Conservation (phyloP, 2,329 filamentous ascomycete genomes). For the Botrytis aclada region DNA sequence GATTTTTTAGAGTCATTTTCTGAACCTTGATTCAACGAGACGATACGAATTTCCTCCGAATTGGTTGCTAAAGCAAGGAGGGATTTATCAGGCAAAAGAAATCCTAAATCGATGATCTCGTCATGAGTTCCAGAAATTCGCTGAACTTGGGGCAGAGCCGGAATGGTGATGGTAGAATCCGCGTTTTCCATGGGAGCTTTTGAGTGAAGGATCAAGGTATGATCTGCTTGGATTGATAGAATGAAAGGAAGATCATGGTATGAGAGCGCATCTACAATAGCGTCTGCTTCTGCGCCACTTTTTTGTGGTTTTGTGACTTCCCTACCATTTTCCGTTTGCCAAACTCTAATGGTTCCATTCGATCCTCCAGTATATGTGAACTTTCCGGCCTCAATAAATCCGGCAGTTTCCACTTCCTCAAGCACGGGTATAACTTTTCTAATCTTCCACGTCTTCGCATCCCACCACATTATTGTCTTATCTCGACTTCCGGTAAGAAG, state of each 20-base stretch:
- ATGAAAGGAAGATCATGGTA: slow-evolving; percentile 64
- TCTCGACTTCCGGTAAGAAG: slow-evolving; percentile 85
- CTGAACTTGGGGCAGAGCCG: slow-evolving; percentile 49
- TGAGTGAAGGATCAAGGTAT: slow-evolving; percentile 77
- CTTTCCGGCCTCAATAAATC: slow-evolving; percentile 69
- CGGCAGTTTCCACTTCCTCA: slow-evolving; percentile 80
- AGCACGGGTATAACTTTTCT: slow-evolving; percentile 77
- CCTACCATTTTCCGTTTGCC: slow-evolving; percentile 72
- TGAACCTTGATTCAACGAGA: slow-evolving; percentile 58
- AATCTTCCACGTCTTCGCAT: slow-evolving; percentile 78
- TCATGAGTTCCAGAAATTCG: slow-evolving; percentile 95
- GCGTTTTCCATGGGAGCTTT: slow-evolving; percentile 43
- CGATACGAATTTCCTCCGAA: slow-evolving; percentile 84
- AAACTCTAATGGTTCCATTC: slow-evolving; percentile 77
- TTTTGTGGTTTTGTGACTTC: slow-evolving; percentile 76
- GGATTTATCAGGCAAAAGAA: slow-evolving; percentile 75
- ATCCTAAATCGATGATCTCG: slow-evolving; percentile 92
- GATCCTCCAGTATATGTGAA: slow-evolving; percentile 82
- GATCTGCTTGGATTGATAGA: slow-evolving; percentile 82
- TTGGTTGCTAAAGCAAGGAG: slow-evolving; percentile 90
- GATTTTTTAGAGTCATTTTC: slow-evolving; percentile 32
- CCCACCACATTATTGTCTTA: slow-evolving; percentile 92
- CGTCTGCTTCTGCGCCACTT: slow-evolving; percentile 56
- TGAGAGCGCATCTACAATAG: slow-evolving; percentile 71
- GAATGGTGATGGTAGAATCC: slow-evolving; percentile 38